Evolutionary conservation across 768 basidiomycete genomes (phyloP).

Genomic region (Leccinum boreale): DNA sequence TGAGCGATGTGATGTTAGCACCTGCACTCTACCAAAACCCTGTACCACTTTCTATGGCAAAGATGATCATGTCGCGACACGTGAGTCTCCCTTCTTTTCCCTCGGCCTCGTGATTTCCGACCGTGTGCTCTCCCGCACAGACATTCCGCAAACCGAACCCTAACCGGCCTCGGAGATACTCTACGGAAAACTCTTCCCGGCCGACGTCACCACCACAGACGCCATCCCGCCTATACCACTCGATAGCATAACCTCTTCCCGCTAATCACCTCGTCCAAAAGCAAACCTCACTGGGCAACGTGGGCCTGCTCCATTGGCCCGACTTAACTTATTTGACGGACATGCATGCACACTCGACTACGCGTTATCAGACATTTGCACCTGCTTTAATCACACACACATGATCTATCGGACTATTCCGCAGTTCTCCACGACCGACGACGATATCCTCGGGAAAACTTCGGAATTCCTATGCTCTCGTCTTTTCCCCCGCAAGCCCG

Average conservation of each 20-base stretch:
- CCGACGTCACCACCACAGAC: slow-evolving; percentile 31
- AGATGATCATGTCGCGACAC: slow-evolving; percentile 53
- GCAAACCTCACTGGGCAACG: slow-evolving; percentile 6
- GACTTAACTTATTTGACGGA: slow-evolving; percentile 29
- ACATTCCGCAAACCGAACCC: slow-evolving; percentile 34
- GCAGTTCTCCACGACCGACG: slow-evolving; percentile 24
- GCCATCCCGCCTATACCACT: slow-evolving; percentile 33
- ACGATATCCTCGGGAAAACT: slow-evolving; percentile 25
- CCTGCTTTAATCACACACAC: slow-evolving; percentile 28
- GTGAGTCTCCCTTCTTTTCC: slow-evolving; percentile 28
- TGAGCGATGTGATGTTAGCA: slow-evolving; percentile 24
- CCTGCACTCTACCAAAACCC: slow-evolving; percentile 43
- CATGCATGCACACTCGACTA: slow-evolving; percentile 20
- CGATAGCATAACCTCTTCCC: slow-evolving; percentile 27
- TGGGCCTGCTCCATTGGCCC: slow-evolving; percentile 7
- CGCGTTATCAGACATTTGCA: slow-evolving; percentile 15
- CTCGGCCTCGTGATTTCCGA: not conserved
- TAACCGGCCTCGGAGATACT: slow-evolving; percentile 23
- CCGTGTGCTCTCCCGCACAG: slow-evolving; percentile 9
- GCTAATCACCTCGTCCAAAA: slow-evolving; percentile 21
- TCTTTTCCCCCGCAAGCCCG: slow-evolving; percentile 13
- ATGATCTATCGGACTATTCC: slow-evolving; percentile 13
- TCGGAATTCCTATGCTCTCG: slow-evolving; percentile 21
- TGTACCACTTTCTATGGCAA: slow-evolving; percentile 47
- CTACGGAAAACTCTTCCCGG: slow-evolving; percentile 12